Base-by-base conservation (phyloP, 805 yeast species). In the Starmerella powellii region DNA sequence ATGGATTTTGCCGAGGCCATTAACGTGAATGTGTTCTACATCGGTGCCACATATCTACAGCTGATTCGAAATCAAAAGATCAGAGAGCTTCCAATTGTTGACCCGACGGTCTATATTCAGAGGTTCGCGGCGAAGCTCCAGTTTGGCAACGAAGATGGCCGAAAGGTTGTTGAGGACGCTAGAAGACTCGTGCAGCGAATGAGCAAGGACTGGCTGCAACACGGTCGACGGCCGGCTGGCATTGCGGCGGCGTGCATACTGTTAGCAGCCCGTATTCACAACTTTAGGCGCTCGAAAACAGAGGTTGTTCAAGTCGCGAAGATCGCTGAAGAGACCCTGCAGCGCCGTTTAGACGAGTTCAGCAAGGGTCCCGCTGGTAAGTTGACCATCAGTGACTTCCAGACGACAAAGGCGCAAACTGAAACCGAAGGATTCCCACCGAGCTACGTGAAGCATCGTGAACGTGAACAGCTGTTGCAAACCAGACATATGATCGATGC, bases 161-260 rank as follows among this genome's bases (percentile, higher is more conserved):
- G 77, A 30, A 78, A 78, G 52, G 95, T 91, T 12, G 78, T 83
- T 34, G 73, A 72, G 46, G 99, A 91, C 60, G 97, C 98, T 0
- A 78, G 78, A 6, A 74, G 78, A 53, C 63, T 91, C 18, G 94
- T 95, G 0, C 83, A 76, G 56, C 70, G 95, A 51, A 91, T 91
- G 99, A 71, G 87, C 12, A 74, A 76, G 33, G 97, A 91, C 56
- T 91, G 97, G 96, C 81, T 91, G 52, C 83, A 79, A 58, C 94
- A 85, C 62, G 99, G 99, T 20, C 73, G 99, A 57, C 71, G 97
- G 48, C 98, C 99, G 0, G 97, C 98, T 0, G 98, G 99, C 55
- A 76, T 91, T 41, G 98, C 98, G 0, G 99, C 97, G 18, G 98
- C 98, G 0, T 86, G 96, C 62, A 68, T 91, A 2, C 59, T 93